Evolutionary conservation across 805 yeast species (phyloP), one percentile per base, ranked within the genome.

Genomic region (Candida silvatica): DNA sequence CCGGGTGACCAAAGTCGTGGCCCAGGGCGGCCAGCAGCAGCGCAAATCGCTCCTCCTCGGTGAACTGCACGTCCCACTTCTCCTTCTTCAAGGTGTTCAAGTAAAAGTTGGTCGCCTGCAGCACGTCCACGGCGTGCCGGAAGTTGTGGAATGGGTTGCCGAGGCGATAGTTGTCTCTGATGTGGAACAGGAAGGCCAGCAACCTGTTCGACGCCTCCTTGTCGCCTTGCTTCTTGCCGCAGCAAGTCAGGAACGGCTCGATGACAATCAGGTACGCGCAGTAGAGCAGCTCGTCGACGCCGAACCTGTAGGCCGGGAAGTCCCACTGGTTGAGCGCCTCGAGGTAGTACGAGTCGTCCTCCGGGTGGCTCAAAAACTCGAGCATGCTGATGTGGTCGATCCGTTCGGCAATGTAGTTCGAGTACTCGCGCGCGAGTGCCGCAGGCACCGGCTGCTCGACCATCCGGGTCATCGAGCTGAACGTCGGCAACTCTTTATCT

Each of bases 1-100:
- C 98, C 1, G 97, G 97, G 57, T 92, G 98, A 17, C 96, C 95
- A 22, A 84, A 76, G 56, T 92, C 98, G 60, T 92, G 98, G 35
- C 97, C 97, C 29, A 88, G 60, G 1, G 95, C 92, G 0, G 95
- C 83, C 9, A 88, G 62, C 23, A 84, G 67, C 19, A 86, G 58
- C 2, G 81, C 72, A 31, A 82, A 59, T 2, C 69, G 64, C 45
- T 80, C 80, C 14, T 36, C 11, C 11, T 34, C 20, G 7, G 36
- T 17, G 22, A 52, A 44, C 23, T 34, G 30, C 27, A 45, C 27
- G 24, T 28, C 17, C 34, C 31, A 44, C 27, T 42, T 38, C 5
- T 36, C 26, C n/a, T 17, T 14, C 6, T 24, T 16, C 5, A 55
- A 24, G 17, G 29, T 23, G 3, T 28, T 25, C 9, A 80, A 61